Evolutionary conservation across 2,329 filamentous ascomycete species (phyloP), one percentile per base, ranked within the genome.

Genomic region (Zymoseptoria ardabiliae): DNA sequence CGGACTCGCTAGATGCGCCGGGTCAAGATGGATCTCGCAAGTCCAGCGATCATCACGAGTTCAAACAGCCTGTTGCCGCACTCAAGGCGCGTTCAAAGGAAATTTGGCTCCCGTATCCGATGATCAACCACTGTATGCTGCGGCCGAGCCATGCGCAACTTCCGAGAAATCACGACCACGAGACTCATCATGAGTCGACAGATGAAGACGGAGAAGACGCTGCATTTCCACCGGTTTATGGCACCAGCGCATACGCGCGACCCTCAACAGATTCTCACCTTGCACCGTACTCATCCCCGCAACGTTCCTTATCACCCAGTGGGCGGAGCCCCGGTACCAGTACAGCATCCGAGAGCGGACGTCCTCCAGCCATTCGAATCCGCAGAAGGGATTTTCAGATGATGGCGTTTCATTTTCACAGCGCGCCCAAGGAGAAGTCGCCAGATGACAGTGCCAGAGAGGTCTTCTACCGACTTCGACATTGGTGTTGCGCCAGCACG

Each of bases 381-480:
- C 87, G 91, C 56, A 91, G 92, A 72, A 89, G 93, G 59, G 94
- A 99, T 78, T 97, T 99, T 73, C 93, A 85, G 54, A 96, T 92
- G 74, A 86, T 96, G 62, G 92, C 90, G 62, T 92, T 99, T 76
- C 91, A 92, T 75, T 96, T 99, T 72, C 71, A 78, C 20, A 85
- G 88, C 58, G 88, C 92, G 69, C 81, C 81, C 57, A 81, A 85
- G 65, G 59, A 52, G 3, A 63, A 58, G 35, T 63, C 66, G 7
- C 55, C 69, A n/a, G 70, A 72, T 28, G 63, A 70, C 17, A 57
- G 59, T 19, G 93, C 91, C 8, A 85, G 89, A 59, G 90, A 96
- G 65, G 89, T 89, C 0, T 99, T 91, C 73, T 92, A 97, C 59
- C 91, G 86, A 62, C 90, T 99, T 65, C 89, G 88, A 62, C 77